Evolutionary conservation across 768 basidiomycete genomes (phyloP).

Genomic region (Dendrothele bispora): DNA sequence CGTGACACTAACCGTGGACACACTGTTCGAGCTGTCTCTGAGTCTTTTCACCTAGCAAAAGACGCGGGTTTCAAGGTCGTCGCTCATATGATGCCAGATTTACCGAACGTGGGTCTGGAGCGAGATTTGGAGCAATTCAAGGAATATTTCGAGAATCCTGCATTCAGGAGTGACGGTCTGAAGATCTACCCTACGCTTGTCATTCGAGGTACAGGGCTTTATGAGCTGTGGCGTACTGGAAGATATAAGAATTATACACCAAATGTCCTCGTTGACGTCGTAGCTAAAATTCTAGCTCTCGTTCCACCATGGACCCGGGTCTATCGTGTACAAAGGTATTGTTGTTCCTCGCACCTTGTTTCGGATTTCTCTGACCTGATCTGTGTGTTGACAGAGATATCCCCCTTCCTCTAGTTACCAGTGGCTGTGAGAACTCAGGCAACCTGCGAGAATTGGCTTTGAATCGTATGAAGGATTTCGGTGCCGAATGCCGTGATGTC

Average conservation of each 20-base stretch:
- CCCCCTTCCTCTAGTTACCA: constrained; percentile 92
- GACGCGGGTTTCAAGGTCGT: constrained; percentile 99
- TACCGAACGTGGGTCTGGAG: constrained; percentile 96
- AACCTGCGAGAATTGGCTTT: constrained; percentile 95
- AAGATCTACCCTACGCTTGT: constrained; percentile 99
- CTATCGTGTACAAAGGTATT: constrained; percentile 91
- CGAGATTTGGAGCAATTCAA: constrained; percentile 98
- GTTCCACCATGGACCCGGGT: constrained; percentile 99
- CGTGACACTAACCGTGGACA: constrained; percentile 98
- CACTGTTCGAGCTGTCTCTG: constrained; percentile 95
- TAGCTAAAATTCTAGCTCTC: constrained; percentile 91
- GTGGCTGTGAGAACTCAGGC: constrained; percentile 96
- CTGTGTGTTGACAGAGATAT: constrained; percentile 72
- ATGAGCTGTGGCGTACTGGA: constrained; percentile 96
- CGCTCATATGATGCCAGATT: constrained; percentile 99
- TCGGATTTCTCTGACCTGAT: constrained; percentile 5
- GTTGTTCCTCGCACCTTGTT: constrained; percentile 2
- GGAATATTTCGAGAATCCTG: constrained; percentile 98
- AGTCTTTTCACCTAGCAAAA: constrained; percentile 96
- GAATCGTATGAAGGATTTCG: constrained; percentile 99
- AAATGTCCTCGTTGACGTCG: constrained; percentile 97
- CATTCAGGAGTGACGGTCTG: constrained; percentile 93
- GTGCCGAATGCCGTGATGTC: constrained; percentile 95
- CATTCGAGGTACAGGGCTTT: constrained; percentile 94
- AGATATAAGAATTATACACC: constrained; percentile 99